Base-by-base conservation (phyloP, 371 early-diverging fungal species). In the Mucor saturninus region DNA sequence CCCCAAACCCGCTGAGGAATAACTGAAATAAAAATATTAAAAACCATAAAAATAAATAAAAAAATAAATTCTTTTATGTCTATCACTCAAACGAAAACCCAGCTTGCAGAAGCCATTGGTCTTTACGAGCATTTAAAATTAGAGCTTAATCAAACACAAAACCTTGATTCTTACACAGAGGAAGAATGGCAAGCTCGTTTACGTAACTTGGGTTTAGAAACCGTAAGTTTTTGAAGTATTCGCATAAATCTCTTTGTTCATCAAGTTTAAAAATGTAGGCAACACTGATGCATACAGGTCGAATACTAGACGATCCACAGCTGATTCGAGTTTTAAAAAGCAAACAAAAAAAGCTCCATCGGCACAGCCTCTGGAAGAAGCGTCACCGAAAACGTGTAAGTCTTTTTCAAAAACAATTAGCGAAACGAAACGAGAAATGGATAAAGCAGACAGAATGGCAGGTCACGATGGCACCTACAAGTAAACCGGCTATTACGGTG, bases 331-430 rank as follows among this genome's bases (percentile, higher is more conserved):
- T 54, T 13, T 14, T 65, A 10, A 54, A 54, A 1, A 49, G 28
- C 8, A 69, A 69, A 32, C 65, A 69, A 45, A 31, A 14, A 2
- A 69, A 65, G 21, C 38, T 69, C 0, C 45, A 50, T 40, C 51
- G 59, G 14, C 70, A 69, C 38, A 43, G 42, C 14, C n/a, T 5
- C 14, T 69, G 70, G 70, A 53, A 58, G 11, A 69, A 69, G 31
- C 55, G 59, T 0, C 43, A 61, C 8, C 61, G 59, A 13, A 62
- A 65, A 29, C 58, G 37, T 13, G 28, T 40, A n/a, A 52, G 31
- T 21, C 54, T 43, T 13, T 15, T 26, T 10, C 61, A 45, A 39
- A n/a, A 13, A 10, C 55, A 59, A 32, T 37, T 32, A 3, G 21
- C 31, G 8, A 65, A 62, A 29, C 26, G 26, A 28, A 54, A 54